Evolutionary conservation across 345 rosid species (phyloP), one percentile per base, ranked within the genome.

Genomic region (Noccaea caerulescens): DNA sequence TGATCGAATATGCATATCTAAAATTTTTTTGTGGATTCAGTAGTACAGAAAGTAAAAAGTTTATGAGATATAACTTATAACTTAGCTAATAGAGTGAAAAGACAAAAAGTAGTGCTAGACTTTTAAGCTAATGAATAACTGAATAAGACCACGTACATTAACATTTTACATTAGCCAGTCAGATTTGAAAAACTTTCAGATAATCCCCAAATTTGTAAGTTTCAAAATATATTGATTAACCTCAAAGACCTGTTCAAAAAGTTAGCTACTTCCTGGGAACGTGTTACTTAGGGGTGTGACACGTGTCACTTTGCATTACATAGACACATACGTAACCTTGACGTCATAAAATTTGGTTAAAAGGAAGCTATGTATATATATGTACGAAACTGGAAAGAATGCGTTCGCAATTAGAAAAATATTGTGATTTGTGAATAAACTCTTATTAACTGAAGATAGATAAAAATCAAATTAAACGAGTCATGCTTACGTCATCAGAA

Each of bases 271-370:
- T 49, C 20, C 6, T 38, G 53, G 36, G 51, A 60, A 52, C 64
- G 61, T 59, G 73, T 13, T 8, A 44, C 50, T 25, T 46, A 53
- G 68, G 58, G 78, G 13, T 2, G 1, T 68, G 73, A 43, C 73
- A 68, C 78, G 73, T 45, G 61, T 37, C 12, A 36, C 10, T 6
- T 55, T 76, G 75, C 75, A 63, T 76, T 20, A 76, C 79, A 76
- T 76, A 69, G 37, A 55, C 46, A 63, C 60, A 47, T 69, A 69
- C 53, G 75, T 64, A 62, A 69, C 10, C 32, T 55, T 69, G 70
- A 62, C 75, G 79, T 76, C 79, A 76, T 33, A 14, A 0, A 47
- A 3, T 41, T 39, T 32, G 5, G 42, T 18, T 33, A 8, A n/a
- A 11, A 11, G n/a, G 38, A 63, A 5, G 6, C 8, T n/a, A 58